phyloP scores from a whole-genome alignment of 2,329 filamentous ascomycete genomes.

The Colletotrichum godetiae region DNA sequence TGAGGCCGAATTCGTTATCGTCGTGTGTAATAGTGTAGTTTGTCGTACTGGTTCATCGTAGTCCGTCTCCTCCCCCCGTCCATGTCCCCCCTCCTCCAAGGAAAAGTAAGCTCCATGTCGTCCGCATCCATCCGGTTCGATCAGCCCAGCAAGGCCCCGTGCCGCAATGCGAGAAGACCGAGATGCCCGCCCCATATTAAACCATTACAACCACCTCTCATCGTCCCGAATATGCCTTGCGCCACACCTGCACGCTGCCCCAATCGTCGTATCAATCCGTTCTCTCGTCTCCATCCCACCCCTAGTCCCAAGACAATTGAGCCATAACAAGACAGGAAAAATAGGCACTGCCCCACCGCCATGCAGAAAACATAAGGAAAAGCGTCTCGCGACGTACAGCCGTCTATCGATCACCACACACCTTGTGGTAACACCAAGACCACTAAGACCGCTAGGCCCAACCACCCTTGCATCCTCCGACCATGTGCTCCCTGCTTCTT shows the following conservation, averaged over 20 bases:
- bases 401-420: conserved; percentile 3
- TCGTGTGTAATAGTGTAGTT: conserved; percentile 2
- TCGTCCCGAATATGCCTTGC: conserved; percentile 31
- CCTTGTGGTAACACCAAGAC: neutral
- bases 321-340: neutral
- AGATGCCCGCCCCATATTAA: conserved; percentile 4
- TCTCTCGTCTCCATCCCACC: conserved; percentile 1
- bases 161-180: conserved; percentile 13
- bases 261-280: conserved; percentile 22
- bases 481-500: neutral
- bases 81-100: neutral
- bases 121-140: neutral
- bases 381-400: neutral
- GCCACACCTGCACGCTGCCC: conserved; percentile 31
- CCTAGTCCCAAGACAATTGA: neutral
- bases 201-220: conserved; percentile 16
- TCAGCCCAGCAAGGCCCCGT: conserved; percentile 1
- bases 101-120: neutral
- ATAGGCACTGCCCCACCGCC: conserved; percentile 20
- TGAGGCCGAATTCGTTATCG: neutral
- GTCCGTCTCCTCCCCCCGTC: neutral
- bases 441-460: neutral
- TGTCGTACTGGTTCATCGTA: neutral
- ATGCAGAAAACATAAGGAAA: conserved; percentile 24
- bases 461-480: neutral